phyloP scores from a whole-genome alignment of 768 basidiomycete genomes.

The Lactarius hengduanensis region DNA sequence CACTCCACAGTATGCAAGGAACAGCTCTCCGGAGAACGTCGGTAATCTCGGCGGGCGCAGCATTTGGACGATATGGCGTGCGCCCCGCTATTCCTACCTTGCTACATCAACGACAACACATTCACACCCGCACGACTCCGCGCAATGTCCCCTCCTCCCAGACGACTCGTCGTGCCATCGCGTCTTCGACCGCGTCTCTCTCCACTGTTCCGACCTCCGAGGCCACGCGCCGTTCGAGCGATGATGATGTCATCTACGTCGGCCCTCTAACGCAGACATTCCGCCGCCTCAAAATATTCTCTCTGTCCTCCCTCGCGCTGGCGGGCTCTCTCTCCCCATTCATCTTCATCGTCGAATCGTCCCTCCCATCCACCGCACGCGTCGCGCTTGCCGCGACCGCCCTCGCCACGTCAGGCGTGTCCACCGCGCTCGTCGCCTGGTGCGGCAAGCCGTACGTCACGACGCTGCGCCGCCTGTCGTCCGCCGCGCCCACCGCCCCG shows the following conservation, averaged over 20 bases:
- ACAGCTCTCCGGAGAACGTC: background rate
- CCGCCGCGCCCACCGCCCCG: background rate
- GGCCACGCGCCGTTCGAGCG: background rate
- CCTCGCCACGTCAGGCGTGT: slow-evolving; percentile 66
- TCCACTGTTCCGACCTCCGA: slow-evolving; percentile 5
- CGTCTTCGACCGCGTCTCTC: slow-evolving; percentile 2
- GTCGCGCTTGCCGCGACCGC: slow-evolving; percentile 67
- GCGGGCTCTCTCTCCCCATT: slow-evolving; percentile 72
- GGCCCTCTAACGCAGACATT: slow-evolving; percentile 75
- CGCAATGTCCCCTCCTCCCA: background rate
- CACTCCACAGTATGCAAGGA: slow-evolving; percentile 11
- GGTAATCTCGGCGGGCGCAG: background rate
- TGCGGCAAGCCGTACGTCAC: slow-evolving; percentile 75
- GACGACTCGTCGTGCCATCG: background rate
- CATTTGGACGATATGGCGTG: background rate
- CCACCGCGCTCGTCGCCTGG: slow-evolving; percentile 72
- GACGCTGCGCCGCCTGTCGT: slow-evolving; percentile 48
- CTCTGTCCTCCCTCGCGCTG: slow-evolving; percentile 70
- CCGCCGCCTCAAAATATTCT: slow-evolving; percentile 78
- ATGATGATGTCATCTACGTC: slow-evolving; percentile 47
- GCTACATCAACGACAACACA: background rate
- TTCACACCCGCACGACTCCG: background rate
- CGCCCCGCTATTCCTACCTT: background rate
- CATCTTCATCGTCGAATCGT: slow-evolving; percentile 78
- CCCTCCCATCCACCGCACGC: slow-evolving; percentile 67